Base-by-base conservation (phyloP, 441 rosid genomes). In the Croton laevigatus region DNA sequence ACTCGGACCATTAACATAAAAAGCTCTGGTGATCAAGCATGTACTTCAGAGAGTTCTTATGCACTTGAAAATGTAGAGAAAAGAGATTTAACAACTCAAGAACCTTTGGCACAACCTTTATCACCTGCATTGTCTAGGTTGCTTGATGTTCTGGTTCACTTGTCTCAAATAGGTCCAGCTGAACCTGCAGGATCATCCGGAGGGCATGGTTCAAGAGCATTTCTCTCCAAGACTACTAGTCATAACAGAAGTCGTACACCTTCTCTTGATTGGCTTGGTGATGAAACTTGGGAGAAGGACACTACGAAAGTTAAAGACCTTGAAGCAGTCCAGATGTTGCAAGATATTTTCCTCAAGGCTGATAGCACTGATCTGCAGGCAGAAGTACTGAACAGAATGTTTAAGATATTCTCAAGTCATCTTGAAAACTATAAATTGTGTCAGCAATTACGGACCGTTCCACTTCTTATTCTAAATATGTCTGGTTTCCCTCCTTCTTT, bases 321-420 rank as follows among this genome's bases (percentile, higher is more conserved):
- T 76, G 98, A 97, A 85, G 99, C 99, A 61, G 95, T 97, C 75
- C 99, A 94, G 82, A 89, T 94, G 95, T 81, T 97, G 83, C 99
- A 92, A 77, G 98, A 97, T 79, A 91, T 97, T 67, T 93, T 94
- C 76, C 94, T 97, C 71, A 97, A 97, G 86, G 98, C 99, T 66
- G 87, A 85, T 75, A 88, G 82, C 79, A 82, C 80, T 74, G 92
- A 84, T 76, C 82, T 97, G 74, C 99, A 92, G 91, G 97, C 91
- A 65, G 99, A 97, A 91, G 99, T 97, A 70, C 80, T 97, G 74
- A 92, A 89, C 80, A 86, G 99, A 83, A 89, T 97, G 93, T 97
- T 97, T 75, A 92, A 94, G 85, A 90, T 97, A 84, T 97, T 94
- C 85, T 92, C 99, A 44, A 97, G 98, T 84, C 98, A 97, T 76